Evolutionary conservation across 805 yeast species (phyloP).

Genomic region (Saturnispora saitoi): DNA sequence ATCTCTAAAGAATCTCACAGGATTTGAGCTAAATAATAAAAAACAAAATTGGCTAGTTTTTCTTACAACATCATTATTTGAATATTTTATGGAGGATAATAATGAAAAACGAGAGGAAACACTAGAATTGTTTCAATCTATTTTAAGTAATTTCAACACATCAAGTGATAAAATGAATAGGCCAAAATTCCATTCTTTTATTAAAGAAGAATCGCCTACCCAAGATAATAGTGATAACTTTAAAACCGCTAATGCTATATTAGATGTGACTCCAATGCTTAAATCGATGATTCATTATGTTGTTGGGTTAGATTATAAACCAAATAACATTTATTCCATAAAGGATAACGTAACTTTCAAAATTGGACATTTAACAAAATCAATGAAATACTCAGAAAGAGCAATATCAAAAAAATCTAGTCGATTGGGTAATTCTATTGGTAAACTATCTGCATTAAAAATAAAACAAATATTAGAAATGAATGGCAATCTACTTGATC

Average conservation of each 20-base stretch:
- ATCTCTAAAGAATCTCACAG: not conserved
- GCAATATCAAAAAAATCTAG: not conserved
- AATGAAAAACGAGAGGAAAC: not conserved
- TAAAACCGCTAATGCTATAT: not conserved
- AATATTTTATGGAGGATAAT: not conserved
- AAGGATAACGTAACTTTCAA: constrained; percentile 15
- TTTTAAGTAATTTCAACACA: not conserved
- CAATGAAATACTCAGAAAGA: constrained; percentile 15
- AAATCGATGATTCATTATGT: constrained; percentile 21
- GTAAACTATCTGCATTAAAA: constrained; percentile 12
- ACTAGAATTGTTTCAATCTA: not conserved
- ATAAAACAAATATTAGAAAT: constrained; percentile 12
- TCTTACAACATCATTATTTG: not conserved
- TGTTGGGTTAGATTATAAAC: constrained; percentile 12
- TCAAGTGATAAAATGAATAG: not conserved
- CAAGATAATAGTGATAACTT: not conserved
- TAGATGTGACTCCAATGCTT: constrained; percentile 19
- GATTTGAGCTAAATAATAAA: not conserved
- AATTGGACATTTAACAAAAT: constrained; percentile 16
- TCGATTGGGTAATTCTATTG: constrained; percentile 9
- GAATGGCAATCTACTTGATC: constrained; percentile 12
- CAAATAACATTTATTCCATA: constrained; percentile 11
- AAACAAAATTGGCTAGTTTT: not conserved
- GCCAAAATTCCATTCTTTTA: not conserved
- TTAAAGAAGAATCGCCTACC: not conserved